These are phyloP conservation scores for Penicillium tannophilum DNA, from an alignment of 495 filamentous ascomycete genomes.

Conservation along the genomic window DNA sequence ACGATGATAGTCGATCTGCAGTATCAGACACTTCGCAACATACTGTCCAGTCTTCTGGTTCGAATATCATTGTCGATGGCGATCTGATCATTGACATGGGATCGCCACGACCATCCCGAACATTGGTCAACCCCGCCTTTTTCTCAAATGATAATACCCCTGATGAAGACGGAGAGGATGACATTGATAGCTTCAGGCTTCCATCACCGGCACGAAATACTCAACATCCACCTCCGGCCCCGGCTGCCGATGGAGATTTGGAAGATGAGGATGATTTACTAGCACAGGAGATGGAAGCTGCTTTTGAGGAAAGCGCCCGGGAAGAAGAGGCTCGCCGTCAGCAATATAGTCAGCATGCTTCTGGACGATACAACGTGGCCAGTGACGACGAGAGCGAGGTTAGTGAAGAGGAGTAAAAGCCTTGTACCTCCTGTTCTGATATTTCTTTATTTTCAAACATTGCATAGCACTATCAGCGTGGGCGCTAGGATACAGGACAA, in stretches of 20 bases:
- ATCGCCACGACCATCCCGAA: conserved; percentile 42
- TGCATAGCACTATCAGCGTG: conserved; percentile 19
- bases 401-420: conserved; percentile 49
- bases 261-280: conserved; percentile 48
- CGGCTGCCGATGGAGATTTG: conserved; percentile 18
- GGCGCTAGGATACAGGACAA: conserved; percentile 17
- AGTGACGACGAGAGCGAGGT: conserved; percentile 55
- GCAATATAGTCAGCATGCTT: conserved; percentile 32
- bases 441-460: conserved; percentile 10
- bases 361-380: conserved; percentile 36
- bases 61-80: conserved; percentile 51
- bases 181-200: conserved; percentile 43
- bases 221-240: conserved; percentile 13
- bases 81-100: conserved; percentile 56
- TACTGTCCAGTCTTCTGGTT: conserved; percentile 39
- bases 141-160: conserved; percentile 47
- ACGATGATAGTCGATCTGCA: conserved; percentile 27
- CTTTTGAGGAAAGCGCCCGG: conserved; percentile 46
- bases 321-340: conserved; percentile 42
- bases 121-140: conserved; percentile 45
- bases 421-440: background rate
- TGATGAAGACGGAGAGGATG: conserved; percentile 42
- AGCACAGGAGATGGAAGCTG: conserved; percentile 52
- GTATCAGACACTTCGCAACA: conserved; percentile 42
- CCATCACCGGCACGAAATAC: conserved; percentile 40